Evolutionary conservation across 2,329 filamentous ascomycete species (phyloP).

Genomic region (Fusarium beomiforme): DNA sequence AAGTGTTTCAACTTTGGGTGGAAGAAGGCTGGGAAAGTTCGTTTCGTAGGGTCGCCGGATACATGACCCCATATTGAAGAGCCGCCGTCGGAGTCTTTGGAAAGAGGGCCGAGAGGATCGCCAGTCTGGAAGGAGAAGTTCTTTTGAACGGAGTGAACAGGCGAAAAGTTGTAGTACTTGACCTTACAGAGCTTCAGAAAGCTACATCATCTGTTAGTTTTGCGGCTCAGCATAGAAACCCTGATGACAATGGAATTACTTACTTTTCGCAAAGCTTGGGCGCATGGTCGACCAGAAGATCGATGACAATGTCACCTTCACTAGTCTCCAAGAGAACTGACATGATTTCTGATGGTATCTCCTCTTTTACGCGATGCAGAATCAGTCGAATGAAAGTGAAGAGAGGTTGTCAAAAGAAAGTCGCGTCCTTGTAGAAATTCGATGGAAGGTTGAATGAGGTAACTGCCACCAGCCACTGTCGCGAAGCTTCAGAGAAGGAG

Average conservation of each 20-base stretch:
- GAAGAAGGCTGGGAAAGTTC: slow-evolving; percentile 85
- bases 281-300: slow-evolving; percentile 87
- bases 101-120: slow-evolving; percentile 89
- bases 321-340: slow-evolving; percentile 95
- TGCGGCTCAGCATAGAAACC: slow-evolving; percentile 18
- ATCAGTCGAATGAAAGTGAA: background rate
- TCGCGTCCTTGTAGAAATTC: slow-evolving; percentile 2
- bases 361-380: background rate
- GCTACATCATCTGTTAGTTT: slow-evolving; percentile 64
- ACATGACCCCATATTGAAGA: slow-evolving; percentile 91
- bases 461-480: slow-evolving; percentile 22
- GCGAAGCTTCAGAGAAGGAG: slow-evolving; percentile 15
- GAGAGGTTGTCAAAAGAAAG: background rate
- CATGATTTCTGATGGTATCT: slow-evolving; percentile 61
- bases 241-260: slow-evolving; percentile 52
- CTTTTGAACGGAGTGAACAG: slow-evolving; percentile 90
- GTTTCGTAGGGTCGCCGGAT: slow-evolving; percentile 71
- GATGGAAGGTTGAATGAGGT: slow-evolving; percentile 20
- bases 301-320: slow-evolving; percentile 92
- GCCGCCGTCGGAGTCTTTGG: slow-evolving; percentile 88
- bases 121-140: slow-evolving; percentile 97
- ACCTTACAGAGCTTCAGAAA: slow-evolving; percentile 98
- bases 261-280: slow-evolving; percentile 96
- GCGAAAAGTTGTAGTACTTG: slow-evolving; percentile 99
- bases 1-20: slow-evolving; percentile 88